Base-by-base conservation (phyloP, 768 basidiomycete species). In the Chiua virens region DNA sequence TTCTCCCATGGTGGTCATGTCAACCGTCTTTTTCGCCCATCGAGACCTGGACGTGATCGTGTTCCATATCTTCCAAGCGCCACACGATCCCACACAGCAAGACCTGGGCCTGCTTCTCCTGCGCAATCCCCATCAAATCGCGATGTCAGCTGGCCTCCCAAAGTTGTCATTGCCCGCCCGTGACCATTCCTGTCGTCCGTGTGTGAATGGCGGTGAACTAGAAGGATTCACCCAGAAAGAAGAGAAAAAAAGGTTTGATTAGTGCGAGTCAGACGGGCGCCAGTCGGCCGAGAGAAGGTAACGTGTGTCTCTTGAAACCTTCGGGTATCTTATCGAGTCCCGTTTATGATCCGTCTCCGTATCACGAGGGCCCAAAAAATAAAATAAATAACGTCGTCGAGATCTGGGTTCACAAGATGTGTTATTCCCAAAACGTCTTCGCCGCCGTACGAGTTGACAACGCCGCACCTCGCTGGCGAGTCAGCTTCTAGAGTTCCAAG, bases 281-380 rank as follows among this genome's bases (percentile, higher is more conserved):
- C 34, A 17, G 34, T 34, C 34, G 15, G 34, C 34, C 34, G 34
- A 34, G 34, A 17, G 7, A 17, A 34, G 34, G 34, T 34, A 8
- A 17, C 5, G 34, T 17, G 34, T 17, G 34, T 34, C 15, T 34
- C 15, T 28, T 42, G 47, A 45, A 34, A 42, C 50, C 35, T 17
- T 44, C 54, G 51, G 49, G 46, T 56, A 53, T 56, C 58, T 56
- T 54, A 54, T 56, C 54, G 52, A 56, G 34, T 55, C 14, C 23
- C 28, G 30, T 37, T 21, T 15, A 17, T 7, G 40, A 57, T 54
- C 56, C 43, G 28, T 35, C 45, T 38, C 25, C 44, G 42, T 36
- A 42, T 56, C 47, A 30, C 35, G 37, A 34, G 42, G 20, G 25
- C n/a, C 45, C 21, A 46, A 30, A 25, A 35, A 34, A 34, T 34